Evolutionary conservation across 176 grass and related monocot genomes (phyloP), one percentile per base, ranked within the genome.

Genomic region (Musa itinerans): DNA sequence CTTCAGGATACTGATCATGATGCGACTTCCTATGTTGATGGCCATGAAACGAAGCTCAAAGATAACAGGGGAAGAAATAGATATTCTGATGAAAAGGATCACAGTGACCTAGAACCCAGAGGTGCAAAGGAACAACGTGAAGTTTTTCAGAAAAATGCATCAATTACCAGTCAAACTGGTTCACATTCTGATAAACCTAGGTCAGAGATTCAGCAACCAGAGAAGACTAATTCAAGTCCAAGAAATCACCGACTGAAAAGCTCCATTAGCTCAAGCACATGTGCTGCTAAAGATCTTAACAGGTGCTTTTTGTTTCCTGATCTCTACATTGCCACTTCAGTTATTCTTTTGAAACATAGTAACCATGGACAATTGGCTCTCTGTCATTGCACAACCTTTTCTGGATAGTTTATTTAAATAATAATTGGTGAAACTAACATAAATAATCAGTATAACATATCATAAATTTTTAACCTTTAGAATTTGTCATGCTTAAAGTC

Each of bases 41-140:
- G 29, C 49, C 24, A 34, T 63, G 83, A 56, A 54, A 68, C 24
- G 22, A 89, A 78, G 59, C 65, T 78, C 63, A 89, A 81, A 65
- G 77, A 83, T 55, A 70, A 17, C 27, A 86, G 81, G 80, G 79
- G 76, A 52, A 86, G 74, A 72, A 89, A 80, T 69, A 80, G 61
- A 50, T 50, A 50, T n/a, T 81, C 65, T 65, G 73, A 89, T 72
- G 86, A 89, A 65, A 72, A 63, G 11, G 43, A 66, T 54, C 50
- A 73, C 73, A 64, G 25, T 52, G 73, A 83, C 29, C 23, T 83
- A 11, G 78, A 78, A 53, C 20, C 43, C 29, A 63, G 54, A 76
- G 72, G 53, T 79, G 73, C 22, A 77, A 83, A 86, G 79, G 76
- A 80, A 64, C 74, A 56, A 48, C 73, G 63, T 54, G 78, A 54